Base-by-base conservation (phyloP, 305 asterid genomes). In the Rubia balearica region DNA sequence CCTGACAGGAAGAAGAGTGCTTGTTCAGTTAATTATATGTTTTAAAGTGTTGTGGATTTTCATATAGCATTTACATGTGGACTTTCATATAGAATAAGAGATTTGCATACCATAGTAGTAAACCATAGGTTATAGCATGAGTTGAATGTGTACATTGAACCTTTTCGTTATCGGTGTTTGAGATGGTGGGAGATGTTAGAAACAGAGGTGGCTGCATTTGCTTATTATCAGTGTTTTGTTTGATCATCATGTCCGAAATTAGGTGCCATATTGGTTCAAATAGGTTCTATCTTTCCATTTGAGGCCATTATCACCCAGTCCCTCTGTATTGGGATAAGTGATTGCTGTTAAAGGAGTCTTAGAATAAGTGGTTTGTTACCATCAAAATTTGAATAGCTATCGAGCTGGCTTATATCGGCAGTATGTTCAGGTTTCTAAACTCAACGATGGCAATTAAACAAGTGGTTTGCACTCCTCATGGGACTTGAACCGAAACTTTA, bases 1-100 rank as follows among this genome's bases (percentile, higher is more conserved):
- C 57, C 57, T 71, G 74, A 43, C 74, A 22, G 65, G 73, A 41
- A 13, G 67, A 62, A 62, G 45, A 61, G 21, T 61, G 65, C 33
- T 59, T 22, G 64, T 30, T 27, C 43, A 12, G 42, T 59, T 61
- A 27, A 19, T 57, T 24, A 27, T 60, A 27, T 30, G 40, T 60
- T 24, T 60, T 24, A 3, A 8, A 57, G 63, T 57, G 36, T 22
- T 3, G 63, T 19, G 63, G 36, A 57, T 27, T 12, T 16, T 60
- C 65, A 27, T 27, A 60, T 27, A 30, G 40, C 65, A 21, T 60
- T 60, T 60, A 30, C 65, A 8, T 27, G 65, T 60, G 40, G 65
- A 19, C 12, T 24, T 60, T 60, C 65, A 2, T 51, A 60, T 30
- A 60, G 65, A 60, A 19, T 22, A 11, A 60, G 65, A 60, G 40